These are phyloP conservation scores for Trichoderma harzianum DNA, from an alignment of 2,329 filamentous ascomycete species.

Conservation along the genomic window DNA sequence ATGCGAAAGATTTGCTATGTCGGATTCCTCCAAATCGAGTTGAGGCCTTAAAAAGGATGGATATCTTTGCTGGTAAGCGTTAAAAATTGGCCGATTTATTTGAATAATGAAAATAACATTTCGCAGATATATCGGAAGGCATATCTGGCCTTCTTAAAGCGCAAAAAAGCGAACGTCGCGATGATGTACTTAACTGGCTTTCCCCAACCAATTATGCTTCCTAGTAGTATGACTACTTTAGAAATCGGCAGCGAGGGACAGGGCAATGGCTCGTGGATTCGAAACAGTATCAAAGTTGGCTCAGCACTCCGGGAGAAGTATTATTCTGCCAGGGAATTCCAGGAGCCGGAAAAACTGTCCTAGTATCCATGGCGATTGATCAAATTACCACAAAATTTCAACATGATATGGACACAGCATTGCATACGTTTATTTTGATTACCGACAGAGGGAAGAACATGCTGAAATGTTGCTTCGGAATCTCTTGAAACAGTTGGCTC, in stretches of 20 bases:
- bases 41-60: neutral
- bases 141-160: neutral
- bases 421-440: neutral
- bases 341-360: neutral
- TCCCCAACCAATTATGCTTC: neutral
- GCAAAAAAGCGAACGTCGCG: neutral
- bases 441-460: neutral
- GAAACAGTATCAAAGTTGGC: neutral
- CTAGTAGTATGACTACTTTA: neutral
- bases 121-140: neutral
- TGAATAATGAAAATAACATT: neutral
- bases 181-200: neutral
- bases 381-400: neutral
- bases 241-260: neutral
- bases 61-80: neutral
- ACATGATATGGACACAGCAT: too few relatives aligned
- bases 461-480: neutral
- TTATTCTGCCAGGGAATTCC: neutral
- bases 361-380: neutral
- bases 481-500: neutral
- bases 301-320: neutral
- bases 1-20: neutral
- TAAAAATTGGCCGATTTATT: too few relatives aligned
- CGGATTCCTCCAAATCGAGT: neutral
- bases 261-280: neutral